Percentiles rank a stretch among this genome's conserved stretches.
Conservation (phyloP, 495 filamentous ascomycete genomes). For the Penicillium cinerascens region DNA sequence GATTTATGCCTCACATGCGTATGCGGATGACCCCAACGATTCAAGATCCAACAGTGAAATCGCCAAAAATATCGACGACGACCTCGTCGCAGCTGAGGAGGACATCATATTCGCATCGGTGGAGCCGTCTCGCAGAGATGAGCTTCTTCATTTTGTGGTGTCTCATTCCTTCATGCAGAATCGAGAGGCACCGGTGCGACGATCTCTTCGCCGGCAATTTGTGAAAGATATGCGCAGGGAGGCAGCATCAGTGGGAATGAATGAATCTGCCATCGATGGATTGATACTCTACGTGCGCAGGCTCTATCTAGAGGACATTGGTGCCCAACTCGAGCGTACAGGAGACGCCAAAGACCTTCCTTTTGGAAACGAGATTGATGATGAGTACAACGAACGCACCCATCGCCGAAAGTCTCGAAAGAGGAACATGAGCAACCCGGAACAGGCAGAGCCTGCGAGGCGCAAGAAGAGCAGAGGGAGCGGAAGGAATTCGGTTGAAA, state of each 20-base stretch:
- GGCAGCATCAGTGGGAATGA: constrained; percentile 12
- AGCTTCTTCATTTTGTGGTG: constrained; percentile 19
- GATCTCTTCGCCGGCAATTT: constrained; percentile 22
- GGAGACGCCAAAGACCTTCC: constrained; percentile 1
- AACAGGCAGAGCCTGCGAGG: constrained; percentile 4
- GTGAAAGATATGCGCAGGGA: constrained; percentile 11
- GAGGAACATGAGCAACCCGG: not conserved
- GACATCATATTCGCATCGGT: constrained; percentile 20
- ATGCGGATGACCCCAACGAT: not conserved
- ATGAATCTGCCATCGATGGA: not conserved
- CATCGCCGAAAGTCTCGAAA: not conserved
- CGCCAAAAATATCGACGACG: not conserved
- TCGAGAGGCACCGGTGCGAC: constrained; percentile 11
- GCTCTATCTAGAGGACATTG: constrained; percentile 17
- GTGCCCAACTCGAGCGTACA: not conserved
- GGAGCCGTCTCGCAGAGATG: not conserved
- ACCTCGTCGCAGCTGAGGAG: constrained; percentile 9
- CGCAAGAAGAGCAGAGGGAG: constrained; percentile 14
- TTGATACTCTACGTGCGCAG: constrained; percentile 23
- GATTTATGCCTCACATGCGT: not conserved
- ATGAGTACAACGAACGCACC: not conserved
- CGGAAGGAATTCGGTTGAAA: not conserved
- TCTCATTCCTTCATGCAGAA: constrained; percentile 21
- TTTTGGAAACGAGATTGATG: constrained; percentile 27
- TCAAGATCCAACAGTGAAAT: not conserved